Conservation (phyloP, 176 grass and related monocot genomes). For the Coix lacrymajobi region DNA sequence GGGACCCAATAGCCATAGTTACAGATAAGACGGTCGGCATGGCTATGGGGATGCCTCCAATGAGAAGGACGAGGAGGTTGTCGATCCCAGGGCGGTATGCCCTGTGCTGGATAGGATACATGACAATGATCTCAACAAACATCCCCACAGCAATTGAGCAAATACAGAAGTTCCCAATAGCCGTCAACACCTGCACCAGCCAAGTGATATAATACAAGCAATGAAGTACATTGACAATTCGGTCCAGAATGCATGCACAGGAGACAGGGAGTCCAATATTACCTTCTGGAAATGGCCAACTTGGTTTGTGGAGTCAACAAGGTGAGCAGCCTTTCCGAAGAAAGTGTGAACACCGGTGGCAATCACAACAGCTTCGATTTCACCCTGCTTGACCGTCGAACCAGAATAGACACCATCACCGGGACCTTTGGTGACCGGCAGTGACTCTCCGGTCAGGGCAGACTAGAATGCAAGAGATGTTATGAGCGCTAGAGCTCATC, state of each 20-base stretch:
- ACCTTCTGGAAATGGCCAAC: constrained; percentile 87
- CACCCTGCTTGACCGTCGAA: constrained; percentile 73
- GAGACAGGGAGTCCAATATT: not conserved
- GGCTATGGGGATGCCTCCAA: constrained; percentile 78
- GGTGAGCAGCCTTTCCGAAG: constrained; percentile 81
- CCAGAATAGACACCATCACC: constrained; percentile 81
- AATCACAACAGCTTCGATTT: constrained; percentile 71
- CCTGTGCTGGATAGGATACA: constrained; percentile 71
- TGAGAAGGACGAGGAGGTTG: constrained; percentile 86
- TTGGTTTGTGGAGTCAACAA: constrained; percentile 79
- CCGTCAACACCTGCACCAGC: constrained; percentile 58
- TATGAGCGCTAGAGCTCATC: not conserved
- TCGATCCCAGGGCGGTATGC: constrained; percentile 74
- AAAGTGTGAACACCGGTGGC: constrained; percentile 83
- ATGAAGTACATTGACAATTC: not conserved
- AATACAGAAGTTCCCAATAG: constrained; percentile 92
- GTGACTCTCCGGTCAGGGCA: constrained; percentile 65
- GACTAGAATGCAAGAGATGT: constrained; percentile 35
- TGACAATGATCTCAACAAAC: constrained; percentile 75
- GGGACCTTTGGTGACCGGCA: constrained; percentile 64
- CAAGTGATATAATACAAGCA: not conserved
- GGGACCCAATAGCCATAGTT: constrained; percentile 84
- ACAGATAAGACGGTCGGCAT: constrained; percentile 92
- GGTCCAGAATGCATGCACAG: not conserved
- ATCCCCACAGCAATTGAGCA: constrained; percentile 75